Base-by-base conservation (phyloP, 768 basidiomycete genomes). In the Ephemerocybe angulata region DNA sequence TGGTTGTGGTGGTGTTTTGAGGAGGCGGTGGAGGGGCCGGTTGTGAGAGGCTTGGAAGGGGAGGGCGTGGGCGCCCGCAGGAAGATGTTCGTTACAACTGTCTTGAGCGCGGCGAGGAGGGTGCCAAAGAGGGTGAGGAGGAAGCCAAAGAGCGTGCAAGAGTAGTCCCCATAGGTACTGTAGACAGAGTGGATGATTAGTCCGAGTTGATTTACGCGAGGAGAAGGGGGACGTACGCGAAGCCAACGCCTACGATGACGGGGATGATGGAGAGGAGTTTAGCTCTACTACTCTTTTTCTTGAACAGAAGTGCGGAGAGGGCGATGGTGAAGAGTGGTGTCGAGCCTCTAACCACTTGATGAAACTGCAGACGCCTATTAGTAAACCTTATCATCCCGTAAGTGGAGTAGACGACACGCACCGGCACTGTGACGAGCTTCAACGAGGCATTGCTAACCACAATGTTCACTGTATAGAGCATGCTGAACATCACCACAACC, bases 121-220 rank as follows among this genome's bases (percentile, higher is more conserved):
- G 96, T 93, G 41, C 97, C 97, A 17, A 94, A 71, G 13, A 99
- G 78, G 0, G 97, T 98, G 21, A 99, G 78, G 64, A 90, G 61
- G 55, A 98, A 82, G 4, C 97, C 97, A 68, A 83, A 83, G 2
- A 76, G 68, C 1, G 93, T 97, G 70, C 88, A 97, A 63, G 92
- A 88, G 71, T 97, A 98, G 65, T 98, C 95, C 52, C 95, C 97
- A 54, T 93, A 96, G 5, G 94, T 97, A 12, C 92, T 94, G 62
- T 47, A 49, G 24, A 42, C 24, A 44, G 15, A 52, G 35, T 41
- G 3, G 37, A 19, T 11, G 30, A 1, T 35, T 33, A 46, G 17
- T 11, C 21, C 15, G 8, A 29, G 21, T 1, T n/a, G 19, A 33
- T n/a, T 19, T 4, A 7, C 17, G 31, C 7, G 15, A 3, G 3